A percentile compares a stretch with the other conserved stretches of the same genome.
These are phyloP conservation scores for Penicillium sp. DNA, from an alignment of 2,329 filamentous ascomycete species.

Conservation along the genomic window DNA sequence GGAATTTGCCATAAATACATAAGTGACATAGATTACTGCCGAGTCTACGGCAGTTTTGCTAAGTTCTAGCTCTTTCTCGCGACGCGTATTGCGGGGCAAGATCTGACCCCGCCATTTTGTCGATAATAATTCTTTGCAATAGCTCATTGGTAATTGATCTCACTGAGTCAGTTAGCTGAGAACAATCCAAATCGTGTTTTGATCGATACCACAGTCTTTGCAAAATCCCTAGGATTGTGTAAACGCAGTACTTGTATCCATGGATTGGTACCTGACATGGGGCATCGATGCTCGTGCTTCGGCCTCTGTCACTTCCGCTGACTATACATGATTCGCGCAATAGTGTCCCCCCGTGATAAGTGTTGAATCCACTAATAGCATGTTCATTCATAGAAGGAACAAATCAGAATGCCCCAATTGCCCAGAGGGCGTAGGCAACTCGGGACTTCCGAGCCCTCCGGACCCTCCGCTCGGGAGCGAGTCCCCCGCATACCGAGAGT, in stretches of 20 bases:
- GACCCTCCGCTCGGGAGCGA: constrained; percentile 18
- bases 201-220: too few species aligned
- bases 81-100: neutral
- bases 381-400: neutral
- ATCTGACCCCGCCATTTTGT: neutral
- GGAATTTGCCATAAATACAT: neutral
- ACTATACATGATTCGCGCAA: neutral
- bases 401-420: neutral
- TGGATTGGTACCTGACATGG: too few species aligned
- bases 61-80: neutral
- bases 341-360: neutral
- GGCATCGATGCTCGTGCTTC: neutral
- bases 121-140: neutral
- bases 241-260: too few species aligned
- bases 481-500: constrained; percentile 16
- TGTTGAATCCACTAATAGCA: neutral
- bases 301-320: neutral
- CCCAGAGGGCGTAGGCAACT: neutral
- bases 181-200: too few species aligned
- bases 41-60: too few species aligned
- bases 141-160: neutral
- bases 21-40: neutral
- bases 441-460: constrained; percentile 23
- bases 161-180: too few species aligned
- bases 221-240: too few species aligned